Evolutionary conservation across 2,329 filamentous ascomycete genomes (phyloP).

Genomic region (Epichloe gansuensis): DNA sequence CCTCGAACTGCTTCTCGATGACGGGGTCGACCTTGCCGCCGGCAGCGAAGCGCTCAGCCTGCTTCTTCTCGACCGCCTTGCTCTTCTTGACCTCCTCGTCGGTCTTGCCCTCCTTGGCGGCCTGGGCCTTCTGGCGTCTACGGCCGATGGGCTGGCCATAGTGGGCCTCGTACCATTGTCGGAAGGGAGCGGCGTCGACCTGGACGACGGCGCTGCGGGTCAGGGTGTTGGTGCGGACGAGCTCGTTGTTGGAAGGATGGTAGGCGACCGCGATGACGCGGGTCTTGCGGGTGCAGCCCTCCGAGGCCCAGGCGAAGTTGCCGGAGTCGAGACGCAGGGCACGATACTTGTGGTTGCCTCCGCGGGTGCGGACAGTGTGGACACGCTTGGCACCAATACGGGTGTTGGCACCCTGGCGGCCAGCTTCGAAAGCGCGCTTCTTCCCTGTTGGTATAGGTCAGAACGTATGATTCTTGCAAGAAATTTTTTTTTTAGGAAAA

Average conservation of each 20-base stretch:
- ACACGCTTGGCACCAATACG: conserved; percentile 96
- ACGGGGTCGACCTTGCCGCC: conserved; percentile 84
- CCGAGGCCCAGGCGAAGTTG: conserved; percentile 99
- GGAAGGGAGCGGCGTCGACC: conserved; percentile 96
- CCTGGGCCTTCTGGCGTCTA: conserved; percentile 74
- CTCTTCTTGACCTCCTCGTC: conserved; percentile 77
- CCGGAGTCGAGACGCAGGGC: conserved; percentile 95
- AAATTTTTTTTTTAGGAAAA: background rate
- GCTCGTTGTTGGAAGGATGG: conserved; percentile 99
- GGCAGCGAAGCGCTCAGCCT: conserved; percentile 70
- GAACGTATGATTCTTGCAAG: conserved; percentile 46
- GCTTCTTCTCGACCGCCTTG: conserved; percentile 94
- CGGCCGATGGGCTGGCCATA: conserved; percentile 86
- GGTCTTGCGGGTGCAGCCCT: conserved; percentile 96
- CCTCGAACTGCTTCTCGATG: conserved; percentile 98
- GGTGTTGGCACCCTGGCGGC: conserved; percentile 98
- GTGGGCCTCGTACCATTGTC: conserved; percentile 99
- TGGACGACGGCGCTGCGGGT: conserved; percentile 98
- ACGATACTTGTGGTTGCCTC: conserved; percentile 99
- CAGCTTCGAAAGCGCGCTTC: conserved; percentile 99
- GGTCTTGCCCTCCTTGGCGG: conserved; percentile 44
- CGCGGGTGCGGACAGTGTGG: conserved; percentile 91
- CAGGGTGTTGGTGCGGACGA: conserved; percentile 99
- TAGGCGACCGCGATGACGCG: conserved; percentile 97
- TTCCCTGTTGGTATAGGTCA: conserved; percentile 67